A percentile compares a stretch with the other conserved stretches of the same genome.
Evolutionary conservation across 108 stramenopile species (phyloP).

Genomic region (Mediolabrus comicus): DNA sequence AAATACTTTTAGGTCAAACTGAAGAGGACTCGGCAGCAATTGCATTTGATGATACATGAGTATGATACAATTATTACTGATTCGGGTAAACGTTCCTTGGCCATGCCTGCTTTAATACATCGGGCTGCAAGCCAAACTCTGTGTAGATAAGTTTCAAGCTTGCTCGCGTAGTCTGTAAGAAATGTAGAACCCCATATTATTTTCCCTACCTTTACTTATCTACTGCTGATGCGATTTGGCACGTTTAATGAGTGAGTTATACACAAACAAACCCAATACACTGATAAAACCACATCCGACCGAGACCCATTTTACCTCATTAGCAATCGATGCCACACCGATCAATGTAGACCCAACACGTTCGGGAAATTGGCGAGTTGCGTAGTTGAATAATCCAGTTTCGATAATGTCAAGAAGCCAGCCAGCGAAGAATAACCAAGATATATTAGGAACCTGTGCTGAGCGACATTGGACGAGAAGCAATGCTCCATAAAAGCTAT

Average conservation of each 20-base stretch:
- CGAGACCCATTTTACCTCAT: neutral
- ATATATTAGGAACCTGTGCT: neutral
- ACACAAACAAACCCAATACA: neutral
- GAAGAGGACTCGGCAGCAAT: slow-evolving; percentile 27
- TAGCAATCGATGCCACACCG: neutral
- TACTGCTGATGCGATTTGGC: neutral
- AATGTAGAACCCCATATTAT: too few species aligned
- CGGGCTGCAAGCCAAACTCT: slow-evolving; percentile 1
- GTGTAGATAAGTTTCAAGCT: too few species aligned
- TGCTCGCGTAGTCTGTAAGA: too few species aligned
- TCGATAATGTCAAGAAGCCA: slow-evolving; percentile 5
- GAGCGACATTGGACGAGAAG: slow-evolving; percentile 6
- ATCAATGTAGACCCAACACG: neutral
- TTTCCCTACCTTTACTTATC: too few species aligned
- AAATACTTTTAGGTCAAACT: slow-evolving; percentile 35
- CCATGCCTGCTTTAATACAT: slow-evolving; percentile 38
- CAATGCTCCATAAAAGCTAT: slow-evolving; percentile 4
- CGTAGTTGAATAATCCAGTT: slow-evolving; percentile 1
- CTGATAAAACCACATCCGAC: neutral
- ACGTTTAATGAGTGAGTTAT: neutral
- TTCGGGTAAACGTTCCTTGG: slow-evolving; percentile 23
- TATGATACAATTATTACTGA: slow-evolving; percentile 35
- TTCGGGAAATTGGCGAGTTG: slow-evolving; percentile 5
- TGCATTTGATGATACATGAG: slow-evolving; percentile 23
- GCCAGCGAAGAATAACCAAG: neutral